Base-by-base conservation (phyloP, 2,329 filamentous ascomycete genomes). In the Sclerotiophoma versabilis region DNA sequence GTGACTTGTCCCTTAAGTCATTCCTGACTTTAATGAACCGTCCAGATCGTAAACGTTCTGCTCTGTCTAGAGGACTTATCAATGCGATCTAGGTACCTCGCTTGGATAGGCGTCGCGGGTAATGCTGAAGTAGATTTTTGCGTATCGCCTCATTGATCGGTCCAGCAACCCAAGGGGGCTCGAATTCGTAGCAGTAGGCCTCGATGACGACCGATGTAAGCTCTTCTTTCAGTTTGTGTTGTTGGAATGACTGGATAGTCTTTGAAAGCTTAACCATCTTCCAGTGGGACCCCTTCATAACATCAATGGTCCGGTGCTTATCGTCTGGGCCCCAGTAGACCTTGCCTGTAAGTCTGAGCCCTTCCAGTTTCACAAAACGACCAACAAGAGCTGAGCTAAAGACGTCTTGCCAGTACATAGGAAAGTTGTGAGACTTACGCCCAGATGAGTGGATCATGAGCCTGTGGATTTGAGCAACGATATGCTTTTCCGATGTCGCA, bases 181-280 rank as follows among this genome's bases (percentile, higher is more conserved):
- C 2, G 8, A 3, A 8, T 2, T 5, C 5, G 19, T 11, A 19
- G 22, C 6, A 3, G n/a, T 1, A 1, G 4, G 23, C 8, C 17
- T 5, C 6, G 14, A 50, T 2, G 0, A 9, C 20, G 17, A 50
- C 25, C 5, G 23, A 23, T 1, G 46, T 49, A 11, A 29, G 23
- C 3, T 49, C 15, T 8, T 20, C 12, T 12, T 36, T 49, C n/a
- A 49, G 20, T 22, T 34, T 49, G 20, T 49, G 46, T 22, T 49
- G 46, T 26, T 49, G 46, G n/a, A 49, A 49, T 4, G 46, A 12
- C 1, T 22, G 37, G 12, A 49, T 34, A 11, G n/a, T 10, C 6
- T 4, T n/a, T n/a, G 29, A 7, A 11, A 42, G 23, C 1, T 27
- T 3, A 19, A 20, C 11, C 5, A 2, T 4, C 23, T n/a, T 26